phyloP scores from a whole-genome alignment of 2,329 filamentous ascomycete genomes.

The Penicillium sp. region DNA sequence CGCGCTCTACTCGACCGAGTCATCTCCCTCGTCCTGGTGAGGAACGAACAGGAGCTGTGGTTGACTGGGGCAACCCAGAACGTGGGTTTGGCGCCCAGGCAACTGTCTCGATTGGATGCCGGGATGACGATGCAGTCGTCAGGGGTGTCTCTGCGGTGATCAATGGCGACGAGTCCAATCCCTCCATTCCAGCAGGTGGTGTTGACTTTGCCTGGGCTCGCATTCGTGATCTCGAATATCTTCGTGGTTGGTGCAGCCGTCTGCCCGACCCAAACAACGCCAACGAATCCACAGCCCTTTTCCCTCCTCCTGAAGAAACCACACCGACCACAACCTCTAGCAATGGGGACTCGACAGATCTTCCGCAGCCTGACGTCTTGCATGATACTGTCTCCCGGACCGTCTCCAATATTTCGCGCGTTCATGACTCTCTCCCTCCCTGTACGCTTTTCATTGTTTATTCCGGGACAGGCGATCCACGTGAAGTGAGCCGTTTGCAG shows the following conservation, averaged over 20 bases:
- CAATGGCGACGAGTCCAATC: constrained; percentile 46
- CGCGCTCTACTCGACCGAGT: constrained; percentile 49
- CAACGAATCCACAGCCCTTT: constrained; percentile 34
- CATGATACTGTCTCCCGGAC: constrained; percentile 50
- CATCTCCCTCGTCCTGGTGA: constrained; percentile 33
- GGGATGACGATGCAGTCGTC: constrained; percentile 57
- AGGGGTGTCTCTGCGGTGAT: constrained; percentile 53
- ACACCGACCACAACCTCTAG: constrained; percentile 15
- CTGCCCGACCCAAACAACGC: constrained; percentile 47
- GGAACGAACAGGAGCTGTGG: constrained; percentile 54
- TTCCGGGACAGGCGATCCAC: constrained; percentile 62
- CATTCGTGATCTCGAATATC: constrained; percentile 59
- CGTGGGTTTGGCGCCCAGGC: constrained; percentile 59
- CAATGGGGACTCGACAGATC: constrained; percentile 1
- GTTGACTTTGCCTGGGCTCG: constrained; percentile 64
- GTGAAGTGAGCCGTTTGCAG: constrained; percentile 56
- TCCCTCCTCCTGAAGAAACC: constrained; percentile 26
- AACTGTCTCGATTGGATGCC: constrained; percentile 55
- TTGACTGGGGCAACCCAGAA: constrained; percentile 85
- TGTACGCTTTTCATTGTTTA: constrained; percentile 63
- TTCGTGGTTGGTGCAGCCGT: constrained; percentile 59
- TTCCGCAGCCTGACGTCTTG: constrained; percentile 33
- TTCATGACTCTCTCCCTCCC: constrained; percentile 56
- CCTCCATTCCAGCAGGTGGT: constrained; percentile 49
- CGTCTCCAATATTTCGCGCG: constrained; percentile 48